A percentile compares a stretch with the other conserved stretches of the same genome.
Evolutionary conservation across 805 yeast species (phyloP).

Genomic region (Suhomyces kilbournensis): DNA sequence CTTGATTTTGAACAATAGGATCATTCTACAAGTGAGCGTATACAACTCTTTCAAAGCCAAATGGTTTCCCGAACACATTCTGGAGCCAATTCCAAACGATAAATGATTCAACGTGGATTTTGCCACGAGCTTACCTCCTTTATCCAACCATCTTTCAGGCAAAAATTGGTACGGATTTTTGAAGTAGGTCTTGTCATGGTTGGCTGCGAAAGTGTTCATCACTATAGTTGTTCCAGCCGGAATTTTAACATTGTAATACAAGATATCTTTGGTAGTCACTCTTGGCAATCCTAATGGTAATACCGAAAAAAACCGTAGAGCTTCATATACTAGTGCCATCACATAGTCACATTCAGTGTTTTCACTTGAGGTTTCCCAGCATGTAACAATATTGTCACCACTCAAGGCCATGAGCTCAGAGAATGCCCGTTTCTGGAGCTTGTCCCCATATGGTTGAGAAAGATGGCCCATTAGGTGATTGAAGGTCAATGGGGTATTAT

Average conservation of each 20-base stretch:
- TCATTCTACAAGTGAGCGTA: conserved; percentile 49
- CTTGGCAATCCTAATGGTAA: conserved; percentile 68
- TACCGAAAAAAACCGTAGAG: conserved; percentile 60
- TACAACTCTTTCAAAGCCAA: conserved; percentile 68
- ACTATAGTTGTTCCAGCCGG: conserved; percentile 56
- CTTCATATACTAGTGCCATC: conserved; percentile 59
- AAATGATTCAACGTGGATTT: conserved; percentile 36
- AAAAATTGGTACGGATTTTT: conserved; percentile 43
- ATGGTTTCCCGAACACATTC: conserved; percentile 70
- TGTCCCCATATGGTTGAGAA: conserved; percentile 40
- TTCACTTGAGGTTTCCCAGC: conserved; percentile 30
- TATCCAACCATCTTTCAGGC: conserved; percentile 53
- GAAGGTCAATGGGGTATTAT: conserved; percentile 64
- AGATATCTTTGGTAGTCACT: conserved; percentile 50
- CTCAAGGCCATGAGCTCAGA: conserved; percentile 35
- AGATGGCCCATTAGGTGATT: conserved; percentile 61
- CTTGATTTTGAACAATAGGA: conserved; percentile 50
- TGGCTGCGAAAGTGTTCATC: conserved; percentile 70
- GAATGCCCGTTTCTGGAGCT: conserved; percentile 45
- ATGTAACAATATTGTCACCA: conserved; percentile 26
- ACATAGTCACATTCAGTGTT: conserved; percentile 45
- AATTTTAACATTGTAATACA: conserved; percentile 37
- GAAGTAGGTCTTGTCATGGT: conserved; percentile 53
- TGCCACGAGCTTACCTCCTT: conserved; percentile 7
- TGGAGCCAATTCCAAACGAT: conserved; percentile 66